A percentile compares a stretch with the other conserved stretches of the same genome.
phyloP scores from a whole-genome alignment of 306 rosid genomes.

The Pterocarpus santalinus region DNA sequence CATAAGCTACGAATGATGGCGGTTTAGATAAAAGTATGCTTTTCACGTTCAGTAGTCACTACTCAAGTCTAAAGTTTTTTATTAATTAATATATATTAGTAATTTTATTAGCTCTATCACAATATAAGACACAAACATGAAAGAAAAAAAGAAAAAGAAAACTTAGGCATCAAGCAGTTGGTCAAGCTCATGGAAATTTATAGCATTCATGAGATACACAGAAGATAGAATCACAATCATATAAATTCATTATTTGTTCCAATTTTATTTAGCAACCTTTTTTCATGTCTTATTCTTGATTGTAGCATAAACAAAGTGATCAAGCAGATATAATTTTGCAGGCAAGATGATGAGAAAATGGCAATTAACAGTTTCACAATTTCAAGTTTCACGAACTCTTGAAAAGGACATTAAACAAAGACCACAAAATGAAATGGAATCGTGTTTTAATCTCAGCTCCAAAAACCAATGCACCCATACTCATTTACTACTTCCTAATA shows the following conservation, averaged over 20 bases:
- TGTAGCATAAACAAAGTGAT: constrained; percentile 15
- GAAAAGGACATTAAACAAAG: neutral
- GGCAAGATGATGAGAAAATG: constrained; percentile 13
- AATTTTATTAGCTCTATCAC: no score
- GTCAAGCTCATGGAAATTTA: constrained; percentile 10
- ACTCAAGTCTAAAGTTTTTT: no score
- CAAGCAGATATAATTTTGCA: constrained; percentile 16
- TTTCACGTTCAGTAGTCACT: no score
- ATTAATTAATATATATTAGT: no score
- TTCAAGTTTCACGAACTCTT: neutral
- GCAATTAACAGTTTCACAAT: no score
- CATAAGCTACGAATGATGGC: no score
- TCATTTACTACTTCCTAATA: no score
- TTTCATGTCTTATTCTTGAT: neutral
- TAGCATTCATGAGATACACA: constrained; percentile 26
- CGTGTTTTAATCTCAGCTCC: no score
- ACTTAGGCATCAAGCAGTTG: neutral
- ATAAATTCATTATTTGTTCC: neutral
- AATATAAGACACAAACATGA: no score
- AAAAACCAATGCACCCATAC: no score
- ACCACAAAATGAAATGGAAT: no score
- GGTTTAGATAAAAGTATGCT: no score
- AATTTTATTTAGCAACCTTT: constrained; percentile 4
- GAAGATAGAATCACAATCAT: neutral
- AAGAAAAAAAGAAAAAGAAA: neutral